These are phyloP conservation scores for Monascus purpureus DNA, from an alignment of 495 filamentous ascomycete species.

Conservation along the genomic window DNA sequence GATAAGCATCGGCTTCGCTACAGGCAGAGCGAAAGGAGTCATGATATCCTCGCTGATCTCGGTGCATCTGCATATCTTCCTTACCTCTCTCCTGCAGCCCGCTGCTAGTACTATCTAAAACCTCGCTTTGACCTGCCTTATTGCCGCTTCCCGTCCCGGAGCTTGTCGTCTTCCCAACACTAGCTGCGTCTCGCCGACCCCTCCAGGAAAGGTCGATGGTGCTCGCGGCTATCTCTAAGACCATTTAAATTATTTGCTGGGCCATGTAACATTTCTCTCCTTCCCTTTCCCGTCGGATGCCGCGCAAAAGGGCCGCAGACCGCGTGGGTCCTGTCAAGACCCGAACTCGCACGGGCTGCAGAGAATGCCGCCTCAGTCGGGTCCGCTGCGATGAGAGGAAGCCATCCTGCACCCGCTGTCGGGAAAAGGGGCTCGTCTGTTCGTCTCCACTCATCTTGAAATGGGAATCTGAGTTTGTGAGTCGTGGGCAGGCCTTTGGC, in stretches of 20 bases:
- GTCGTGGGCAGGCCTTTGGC: slow-evolving; percentile 31
- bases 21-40: too few species aligned
- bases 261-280: slow-evolving; percentile 15
- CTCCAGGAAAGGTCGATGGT: neutral
- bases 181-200: too few species aligned
- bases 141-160: too few species aligned
- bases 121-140: too few species aligned
- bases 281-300: slow-evolving; percentile 15
- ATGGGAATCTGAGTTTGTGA: slow-evolving; percentile 32
- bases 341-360: slow-evolving; percentile 30
- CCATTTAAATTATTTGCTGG: slow-evolving; percentile 1
- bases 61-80: too few species aligned
- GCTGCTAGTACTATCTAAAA: too few species aligned
- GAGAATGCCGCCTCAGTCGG: slow-evolving; percentile 29
- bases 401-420: slow-evolving; percentile 27
- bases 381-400: slow-evolving; percentile 31
- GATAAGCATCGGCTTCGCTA: too few species aligned
- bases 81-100: too few species aligned
- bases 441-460: slow-evolving; percentile 27
- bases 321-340: slow-evolving; percentile 29
- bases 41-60: too few species aligned
- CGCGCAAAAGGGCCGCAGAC: slow-evolving; percentile 31
- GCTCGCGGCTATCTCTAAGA: too few species aligned
- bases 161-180: too few species aligned
- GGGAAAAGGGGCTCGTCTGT: slow-evolving; percentile 22